These are phyloP conservation scores for Dryadomyces quercus-mongolicae DNA, from an alignment of 2,329 filamentous ascomycete species.

Conservation along the genomic window DNA sequence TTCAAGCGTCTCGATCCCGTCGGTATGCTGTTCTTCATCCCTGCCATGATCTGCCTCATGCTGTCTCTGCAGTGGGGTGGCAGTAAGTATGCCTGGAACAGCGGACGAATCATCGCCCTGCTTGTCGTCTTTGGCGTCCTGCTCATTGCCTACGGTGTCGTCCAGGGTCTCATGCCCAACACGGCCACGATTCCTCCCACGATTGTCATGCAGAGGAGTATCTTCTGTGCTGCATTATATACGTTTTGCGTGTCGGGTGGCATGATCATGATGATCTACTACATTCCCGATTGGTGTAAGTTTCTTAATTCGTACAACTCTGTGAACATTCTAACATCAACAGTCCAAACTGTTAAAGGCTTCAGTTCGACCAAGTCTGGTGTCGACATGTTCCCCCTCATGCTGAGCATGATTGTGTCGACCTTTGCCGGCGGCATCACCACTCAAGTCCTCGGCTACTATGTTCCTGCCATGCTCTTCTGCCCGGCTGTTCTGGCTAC, in stretches of 20 bases:
- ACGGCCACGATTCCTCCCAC: constrained; percentile 44
- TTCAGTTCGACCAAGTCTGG: constrained; percentile 38
- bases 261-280: constrained; percentile 44
- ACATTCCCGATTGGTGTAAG: constrained; percentile 43
- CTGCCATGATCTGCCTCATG: constrained; percentile 26
- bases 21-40: constrained; percentile 12
- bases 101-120: constrained; percentile 19
- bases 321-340: neutral
- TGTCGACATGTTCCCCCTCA: constrained; percentile 43
- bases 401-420: constrained; percentile 40
- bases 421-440: constrained; percentile 33
- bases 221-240: constrained; percentile 33
- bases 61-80: constrained; percentile 33
- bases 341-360: constrained; percentile 42
- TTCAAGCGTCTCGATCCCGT: constrained; percentile 15
- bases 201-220: constrained; percentile 42
- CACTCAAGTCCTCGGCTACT: constrained; percentile 46
- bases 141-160: neutral
- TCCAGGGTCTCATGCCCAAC: constrained; percentile 25
- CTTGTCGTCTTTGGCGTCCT: constrained; percentile 15
- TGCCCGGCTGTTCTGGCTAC: constrained; percentile 36
- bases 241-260: constrained; percentile 34
- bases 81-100: constrained; percentile 19
- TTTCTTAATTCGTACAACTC: constrained; percentile 5
- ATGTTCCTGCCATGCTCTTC: constrained; percentile 43